Base-by-base conservation (phyloP, 1,284 basidiomycete genomes). In the Meira nashicola region DNA sequence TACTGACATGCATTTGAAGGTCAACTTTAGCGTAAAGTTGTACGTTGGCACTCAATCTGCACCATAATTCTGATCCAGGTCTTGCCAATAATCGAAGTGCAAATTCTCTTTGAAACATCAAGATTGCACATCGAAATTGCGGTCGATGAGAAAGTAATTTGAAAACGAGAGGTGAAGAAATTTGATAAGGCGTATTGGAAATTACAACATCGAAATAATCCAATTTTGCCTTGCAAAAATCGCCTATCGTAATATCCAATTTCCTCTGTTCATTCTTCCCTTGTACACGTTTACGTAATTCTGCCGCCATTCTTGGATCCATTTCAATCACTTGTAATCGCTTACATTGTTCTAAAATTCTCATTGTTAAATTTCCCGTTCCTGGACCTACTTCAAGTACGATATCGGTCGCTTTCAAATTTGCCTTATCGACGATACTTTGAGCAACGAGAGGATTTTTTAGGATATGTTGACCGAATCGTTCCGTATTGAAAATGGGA, bases 21-120 rank as follows among this genome's bases (percentile, higher is more conserved):
- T 96, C 92, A 28, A 98, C 92, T 77, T 93, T 92, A 6, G 90
- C 86, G 78, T 90, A 93, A 19, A 96, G 87, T 78, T 98, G 95
- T 6, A 96, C 95, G 78, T 99, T 98, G 38, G 92, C 94, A 6
- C 89, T 91, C 25, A 99, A 82, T 47, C 94, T 66, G 57, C 92
- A 96, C 95, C 95, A 99, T 7, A 96, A 82, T 25, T 86, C 83
- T 9, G 89, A 88, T 1, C 87, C 87, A 0, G 95, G 92, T 28
- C 86, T 83, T 2, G 94, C 95, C 44, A 92, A 87, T 12, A 99
- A 85, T 1, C 95, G 89, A 60, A 94, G 83, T 0, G 95, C 94
- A 75, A 98, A 98, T 79, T 98, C 94, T 58, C 92, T 88, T 81
- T 98, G 94, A 82, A 98, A 98, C 94, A 98, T 98, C 81, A 98